Conservation (phyloP, 148 eudicot species). For the Vaccinium darrowii region DNA sequence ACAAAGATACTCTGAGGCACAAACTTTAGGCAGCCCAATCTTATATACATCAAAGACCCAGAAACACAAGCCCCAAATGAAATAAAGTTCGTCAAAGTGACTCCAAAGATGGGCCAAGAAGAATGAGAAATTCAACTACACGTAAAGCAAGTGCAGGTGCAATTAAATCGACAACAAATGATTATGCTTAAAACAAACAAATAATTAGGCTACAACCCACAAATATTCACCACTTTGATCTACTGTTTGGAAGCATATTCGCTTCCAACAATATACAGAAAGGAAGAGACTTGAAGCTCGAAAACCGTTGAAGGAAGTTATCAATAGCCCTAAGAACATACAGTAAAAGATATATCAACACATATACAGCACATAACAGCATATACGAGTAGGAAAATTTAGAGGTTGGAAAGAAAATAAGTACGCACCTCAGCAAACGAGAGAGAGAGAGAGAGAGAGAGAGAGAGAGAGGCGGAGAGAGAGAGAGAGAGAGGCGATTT, state of each 20-base stretch:
- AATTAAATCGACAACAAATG: neutral
- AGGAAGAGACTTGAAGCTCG: conserved; percentile 9
- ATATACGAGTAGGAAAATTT: neutral
- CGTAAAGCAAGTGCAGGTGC: neutral
- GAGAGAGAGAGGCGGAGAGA: neutral
- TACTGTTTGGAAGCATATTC: neutral
- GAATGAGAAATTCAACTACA: neutral
- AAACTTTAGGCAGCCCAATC: neutral
- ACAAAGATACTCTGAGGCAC: neutral
- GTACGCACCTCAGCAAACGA: conserved; percentile 29
- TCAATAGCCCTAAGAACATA: neutral
- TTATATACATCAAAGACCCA: neutral
- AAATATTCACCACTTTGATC: neutral
- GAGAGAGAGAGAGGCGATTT: neutral
- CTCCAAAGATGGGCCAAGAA: neutral
- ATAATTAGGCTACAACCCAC: neutral
- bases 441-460: conserved; percentile 15
- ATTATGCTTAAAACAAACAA: neutral
- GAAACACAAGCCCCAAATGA: conserved; percentile 9
- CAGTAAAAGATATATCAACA: neutral
- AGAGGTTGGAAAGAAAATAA: neutral
- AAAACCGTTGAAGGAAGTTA: conserved; percentile 16
- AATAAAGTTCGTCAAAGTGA: neutral
- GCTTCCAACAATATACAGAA: neutral
- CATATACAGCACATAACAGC: neutral